A percentile compares a stretch with the other conserved stretches of the same genome.
Evolutionary conservation across 768 basidiomycete genomes (phyloP).

Genomic region (Russula griseocarnosa): DNA sequence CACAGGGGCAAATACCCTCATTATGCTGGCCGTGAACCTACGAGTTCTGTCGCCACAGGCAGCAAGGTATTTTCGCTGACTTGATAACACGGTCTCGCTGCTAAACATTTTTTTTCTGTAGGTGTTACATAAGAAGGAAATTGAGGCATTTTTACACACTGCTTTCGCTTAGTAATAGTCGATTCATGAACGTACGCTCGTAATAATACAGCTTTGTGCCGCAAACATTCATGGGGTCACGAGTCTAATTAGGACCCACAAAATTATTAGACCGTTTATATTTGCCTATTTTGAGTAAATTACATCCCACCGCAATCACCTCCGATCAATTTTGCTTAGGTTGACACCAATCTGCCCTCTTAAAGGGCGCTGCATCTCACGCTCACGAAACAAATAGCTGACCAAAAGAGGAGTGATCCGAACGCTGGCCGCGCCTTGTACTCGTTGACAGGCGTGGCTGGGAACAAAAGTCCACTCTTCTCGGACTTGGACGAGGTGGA

Average conservation of each 20-base stretch:
- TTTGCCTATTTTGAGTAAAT: conserved; percentile 15
- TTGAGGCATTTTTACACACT: conserved; percentile 63
- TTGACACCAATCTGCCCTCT: conserved; percentile 2
- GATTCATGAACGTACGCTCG: background rate
- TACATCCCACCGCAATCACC: background rate
- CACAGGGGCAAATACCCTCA: conserved; percentile 87
- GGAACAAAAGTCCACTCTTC: background rate
- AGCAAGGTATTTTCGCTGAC: conserved; percentile 58
- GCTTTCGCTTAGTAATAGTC: conserved; percentile 45
- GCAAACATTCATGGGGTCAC: background rate
- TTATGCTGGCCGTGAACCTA: conserved; percentile 91
- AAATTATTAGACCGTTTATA: background rate
- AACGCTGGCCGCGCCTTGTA: no score
- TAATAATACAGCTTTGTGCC: conserved; percentile 8
- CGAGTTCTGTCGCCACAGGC: conserved; percentile 87
- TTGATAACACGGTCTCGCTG: conserved; percentile 2
- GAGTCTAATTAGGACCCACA: conserved; percentile 1
- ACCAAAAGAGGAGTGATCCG: background rate
- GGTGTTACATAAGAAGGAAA: conserved; percentile 87
- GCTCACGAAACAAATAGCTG: background rate
- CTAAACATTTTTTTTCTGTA: conserved; percentile 32
- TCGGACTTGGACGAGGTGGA: background rate
- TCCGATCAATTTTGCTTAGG: conserved; percentile 6
- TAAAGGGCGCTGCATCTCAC: conserved; percentile 1
- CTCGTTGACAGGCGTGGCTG: background rate